These are phyloP conservation scores for Clitopilus hobsonii DNA, from an alignment of 768 basidiomycete genomes.

Conservation along the genomic window DNA sequence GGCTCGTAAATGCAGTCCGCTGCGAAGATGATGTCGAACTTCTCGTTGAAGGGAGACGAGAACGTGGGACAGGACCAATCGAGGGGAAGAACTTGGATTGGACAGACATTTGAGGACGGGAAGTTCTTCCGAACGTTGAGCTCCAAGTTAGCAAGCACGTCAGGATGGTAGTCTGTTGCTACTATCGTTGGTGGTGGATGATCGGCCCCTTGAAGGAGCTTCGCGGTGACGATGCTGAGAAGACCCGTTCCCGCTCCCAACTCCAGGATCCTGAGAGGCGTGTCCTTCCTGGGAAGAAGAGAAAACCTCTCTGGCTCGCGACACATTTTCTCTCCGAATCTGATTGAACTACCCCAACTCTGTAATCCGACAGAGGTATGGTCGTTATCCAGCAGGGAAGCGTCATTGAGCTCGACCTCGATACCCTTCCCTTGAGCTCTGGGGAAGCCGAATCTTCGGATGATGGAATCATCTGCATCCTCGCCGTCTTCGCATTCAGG, in stretches of 20 bases:
- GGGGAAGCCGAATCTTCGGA: conserved; percentile 49
- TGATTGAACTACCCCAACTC: conserved; percentile 78
- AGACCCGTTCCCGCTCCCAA: conserved; percentile 86
- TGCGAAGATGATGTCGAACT: conserved; percentile 69
- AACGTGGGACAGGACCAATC: conserved; percentile 59
- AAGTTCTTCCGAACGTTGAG: conserved; percentile 57
- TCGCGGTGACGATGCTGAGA: conserved; percentile 65
- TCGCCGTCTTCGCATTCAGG: conserved; percentile 33
- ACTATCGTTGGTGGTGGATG: conserved; percentile 34
- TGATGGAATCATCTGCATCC: conserved; percentile 35
- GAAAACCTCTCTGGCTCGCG: conserved; percentile 36
- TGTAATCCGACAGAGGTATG: conserved; percentile 81
- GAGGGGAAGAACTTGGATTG: conserved; percentile 43
- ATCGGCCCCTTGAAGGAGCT: conserved; percentile 27
- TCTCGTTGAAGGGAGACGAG: conserved; percentile 26
- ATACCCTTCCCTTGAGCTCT: conserved; percentile 16
- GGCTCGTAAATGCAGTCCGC: conserved; percentile 80
- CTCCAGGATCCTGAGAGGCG: conserved; percentile 54
- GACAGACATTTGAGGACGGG: conserved; percentile 9
- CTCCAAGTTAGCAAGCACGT: conserved; percentile 65
- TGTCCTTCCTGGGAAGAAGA: conserved; percentile 13
- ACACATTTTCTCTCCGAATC: conserved; percentile 64
- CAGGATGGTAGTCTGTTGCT: conserved; percentile 76
- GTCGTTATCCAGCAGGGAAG: conserved; percentile 55
- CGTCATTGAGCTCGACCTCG: conserved; percentile 64